A percentile compares a stretch with the other conserved stretches of the same genome.
phyloP scores from a whole-genome alignment of 305 asterid species.

The Lippia alba region DNA sequence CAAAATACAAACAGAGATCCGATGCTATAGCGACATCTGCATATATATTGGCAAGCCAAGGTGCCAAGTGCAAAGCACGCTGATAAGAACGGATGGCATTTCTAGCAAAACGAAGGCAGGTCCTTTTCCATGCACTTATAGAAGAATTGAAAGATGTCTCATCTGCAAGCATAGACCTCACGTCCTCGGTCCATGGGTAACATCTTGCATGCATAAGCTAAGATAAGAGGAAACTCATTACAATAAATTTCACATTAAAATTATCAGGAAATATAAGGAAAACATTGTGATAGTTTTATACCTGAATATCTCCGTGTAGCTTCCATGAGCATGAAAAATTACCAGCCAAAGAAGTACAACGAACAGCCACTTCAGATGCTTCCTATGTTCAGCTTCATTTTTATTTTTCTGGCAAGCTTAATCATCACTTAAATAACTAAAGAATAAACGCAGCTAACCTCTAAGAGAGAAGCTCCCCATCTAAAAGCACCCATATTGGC shows the following conservation, averaged over 20 bases:
- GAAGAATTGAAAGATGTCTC: conserved; percentile 71
- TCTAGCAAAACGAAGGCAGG: conserved; percentile 72
- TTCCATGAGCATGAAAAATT: conserved; percentile 88
- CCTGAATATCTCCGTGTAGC: conserved; percentile 98
- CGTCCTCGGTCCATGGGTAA: conserved; percentile 85
- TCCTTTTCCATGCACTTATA: conserved; percentile 70
- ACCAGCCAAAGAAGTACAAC: conserved; percentile 64
- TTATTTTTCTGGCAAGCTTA: conserved; percentile 32
- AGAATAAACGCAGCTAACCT: conserved; percentile 57
- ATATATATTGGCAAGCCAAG: conserved; percentile 91
- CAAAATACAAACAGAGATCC: conserved; percentile 58
- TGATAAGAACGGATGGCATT: conserved; percentile 81
- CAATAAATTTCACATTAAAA: conserved; percentile 28
- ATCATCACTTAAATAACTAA: conserved; percentile 30
- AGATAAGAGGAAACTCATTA: conserved; percentile 40
- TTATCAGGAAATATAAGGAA: conserved; percentile 13
- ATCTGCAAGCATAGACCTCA: conserved; percentile 44
- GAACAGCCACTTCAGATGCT: conserved; percentile 73
- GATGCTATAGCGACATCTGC: conserved; percentile 83
- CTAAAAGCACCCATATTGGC: conserved; percentile 75
- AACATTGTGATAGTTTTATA: conserved; percentile 31
- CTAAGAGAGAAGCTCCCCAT: conserved; percentile 94
- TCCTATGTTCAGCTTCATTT: conserved; percentile 59
- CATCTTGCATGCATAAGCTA: conserved; percentile 90
- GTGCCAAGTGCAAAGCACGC: conserved; percentile 88